These are phyloP conservation scores for Ottelia alismoides DNA, from an alignment of 106 monocot species.

Conservation along the genomic window DNA sequence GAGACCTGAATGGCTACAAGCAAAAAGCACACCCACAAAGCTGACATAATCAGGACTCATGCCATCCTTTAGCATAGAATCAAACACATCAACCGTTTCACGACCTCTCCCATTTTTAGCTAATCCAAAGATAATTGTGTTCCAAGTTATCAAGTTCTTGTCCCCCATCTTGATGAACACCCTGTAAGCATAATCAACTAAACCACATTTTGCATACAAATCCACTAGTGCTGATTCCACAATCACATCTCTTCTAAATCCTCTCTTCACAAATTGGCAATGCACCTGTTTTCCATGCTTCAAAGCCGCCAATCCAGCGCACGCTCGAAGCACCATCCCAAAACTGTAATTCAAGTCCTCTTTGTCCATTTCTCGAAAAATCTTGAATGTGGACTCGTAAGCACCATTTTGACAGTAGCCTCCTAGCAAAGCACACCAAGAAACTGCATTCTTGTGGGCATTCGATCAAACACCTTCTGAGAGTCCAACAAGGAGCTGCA, in stretches of 20 bases:
- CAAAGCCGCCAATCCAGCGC: constrained; percentile 45
- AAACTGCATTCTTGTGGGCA: constrained; percentile 56
- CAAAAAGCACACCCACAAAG: constrained; percentile 74
- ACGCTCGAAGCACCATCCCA: constrained; percentile 71
- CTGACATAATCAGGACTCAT: constrained; percentile 60
- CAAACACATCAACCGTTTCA: constrained; percentile 43
- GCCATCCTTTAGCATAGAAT: constrained; percentile 49
- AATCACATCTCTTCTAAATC: constrained; percentile 36
- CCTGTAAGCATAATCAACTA: constrained; percentile 36
- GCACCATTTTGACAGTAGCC: constrained; percentile 70
- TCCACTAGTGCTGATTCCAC: constrained; percentile 81
- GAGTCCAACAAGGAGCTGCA: constrained; percentile 43
- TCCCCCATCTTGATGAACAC: constrained; percentile 26
- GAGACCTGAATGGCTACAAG: constrained; percentile 69
- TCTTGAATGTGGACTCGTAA: constrained; percentile 27
- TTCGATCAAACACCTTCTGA: constrained; percentile 55
- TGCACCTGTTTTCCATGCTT: constrained; percentile 66
- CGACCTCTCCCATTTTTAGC: constrained; percentile 55
- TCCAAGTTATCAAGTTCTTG: constrained; percentile 76
- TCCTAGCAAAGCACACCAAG: constrained; percentile 80
- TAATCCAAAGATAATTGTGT: constrained; percentile 74
- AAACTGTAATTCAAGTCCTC: constrained; percentile 45
- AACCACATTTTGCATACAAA: constrained; percentile 80
- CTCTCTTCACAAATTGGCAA: constrained; percentile 40
- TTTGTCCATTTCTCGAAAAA: constrained; percentile 61